A percentile compares a stretch with the other conserved stretches of the same genome.
Evolutionary conservation across 2,329 filamentous ascomycete species (phyloP).

Genomic region (Fusarium camptoceras): DNA sequence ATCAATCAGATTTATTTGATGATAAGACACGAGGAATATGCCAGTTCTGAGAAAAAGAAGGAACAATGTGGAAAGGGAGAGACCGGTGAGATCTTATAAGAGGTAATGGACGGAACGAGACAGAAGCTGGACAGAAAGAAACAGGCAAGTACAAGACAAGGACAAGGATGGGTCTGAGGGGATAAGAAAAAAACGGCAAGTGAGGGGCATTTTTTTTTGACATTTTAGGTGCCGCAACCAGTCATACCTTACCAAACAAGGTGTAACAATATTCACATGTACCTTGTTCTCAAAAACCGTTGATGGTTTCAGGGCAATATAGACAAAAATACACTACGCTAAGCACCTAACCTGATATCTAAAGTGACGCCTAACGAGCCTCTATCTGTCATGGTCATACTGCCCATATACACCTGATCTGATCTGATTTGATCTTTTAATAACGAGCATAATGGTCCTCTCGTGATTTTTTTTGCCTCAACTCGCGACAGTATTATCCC

Average conservation of each 20-base stretch:
- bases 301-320: constrained; percentile 1
- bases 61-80: background rate
- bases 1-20: constrained; percentile 5
- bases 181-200: constrained; percentile 23
- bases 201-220: constrained; percentile 30
- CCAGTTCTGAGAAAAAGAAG: background rate
- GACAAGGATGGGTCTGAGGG: constrained; percentile 24
- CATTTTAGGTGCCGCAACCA: constrained; percentile 20
- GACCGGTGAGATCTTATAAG: constrained; percentile 19
- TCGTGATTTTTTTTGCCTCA: constrained; percentile 15
- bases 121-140: constrained; percentile 26
- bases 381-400: background rate
- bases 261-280: constrained; percentile 2
- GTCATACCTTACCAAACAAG: background rate
- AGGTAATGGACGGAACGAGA: constrained; percentile 10
- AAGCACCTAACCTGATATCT: background rate
- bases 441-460: background rate
- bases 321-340: background rate
- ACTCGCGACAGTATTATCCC: constrained; percentile 25
- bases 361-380: background rate
- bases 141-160: background rate
- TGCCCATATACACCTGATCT: background rate
- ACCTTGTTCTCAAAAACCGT: constrained; percentile 24
- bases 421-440: background rate
- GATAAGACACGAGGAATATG: background rate